Conservation (phyloP, 371 early-diverging fungal genomes). For the Mucor ambiguus region DNA sequence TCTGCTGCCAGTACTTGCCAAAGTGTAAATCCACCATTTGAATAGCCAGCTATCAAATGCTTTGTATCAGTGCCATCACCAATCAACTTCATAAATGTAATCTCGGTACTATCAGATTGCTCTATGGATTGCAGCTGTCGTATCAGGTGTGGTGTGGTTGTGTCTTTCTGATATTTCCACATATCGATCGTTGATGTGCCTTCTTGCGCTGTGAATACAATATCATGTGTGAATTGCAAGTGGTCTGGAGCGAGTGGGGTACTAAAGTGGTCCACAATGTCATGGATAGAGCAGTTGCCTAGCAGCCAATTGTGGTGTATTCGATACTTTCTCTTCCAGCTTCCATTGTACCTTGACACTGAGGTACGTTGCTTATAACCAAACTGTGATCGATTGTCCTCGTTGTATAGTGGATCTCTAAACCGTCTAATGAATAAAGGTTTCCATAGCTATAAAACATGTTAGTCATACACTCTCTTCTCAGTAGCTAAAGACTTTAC, state of each 20-base stretch:
- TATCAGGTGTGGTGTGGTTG: background rate
- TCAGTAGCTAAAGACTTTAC: conserved; percentile 19
- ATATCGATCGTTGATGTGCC: conserved; percentile 6
- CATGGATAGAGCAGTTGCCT: conserved; percentile 38
- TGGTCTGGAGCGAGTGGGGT: conserved; percentile 13
- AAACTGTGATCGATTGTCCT: background rate
- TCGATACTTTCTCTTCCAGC: conserved; percentile 48
- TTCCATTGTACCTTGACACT: conserved; percentile 21
- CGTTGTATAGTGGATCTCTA: conserved; percentile 10
- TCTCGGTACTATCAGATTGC: background rate
- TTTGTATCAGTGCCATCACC: background rate
- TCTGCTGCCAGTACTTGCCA: conserved; percentile 31
- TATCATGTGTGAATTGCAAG: conserved; percentile 19
- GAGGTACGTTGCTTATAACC: conserved; percentile 5
- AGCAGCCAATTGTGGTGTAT: conserved; percentile 50
- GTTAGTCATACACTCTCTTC: background rate
- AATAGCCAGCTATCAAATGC: conserved; percentile 45
- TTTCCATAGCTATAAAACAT: conserved; percentile 50
- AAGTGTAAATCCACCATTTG: conserved; percentile 45
- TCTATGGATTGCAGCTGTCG: background rate
- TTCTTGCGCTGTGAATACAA: conserved; percentile 10
- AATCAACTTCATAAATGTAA: conserved; percentile 31
- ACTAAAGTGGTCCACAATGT: conserved; percentile 4
- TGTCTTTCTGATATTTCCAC: conserved; percentile 15
- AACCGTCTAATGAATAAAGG: conserved; percentile 43